Base-by-base conservation (phyloP, 176 grass and related monocot species). In the Carex pumila region DNA sequence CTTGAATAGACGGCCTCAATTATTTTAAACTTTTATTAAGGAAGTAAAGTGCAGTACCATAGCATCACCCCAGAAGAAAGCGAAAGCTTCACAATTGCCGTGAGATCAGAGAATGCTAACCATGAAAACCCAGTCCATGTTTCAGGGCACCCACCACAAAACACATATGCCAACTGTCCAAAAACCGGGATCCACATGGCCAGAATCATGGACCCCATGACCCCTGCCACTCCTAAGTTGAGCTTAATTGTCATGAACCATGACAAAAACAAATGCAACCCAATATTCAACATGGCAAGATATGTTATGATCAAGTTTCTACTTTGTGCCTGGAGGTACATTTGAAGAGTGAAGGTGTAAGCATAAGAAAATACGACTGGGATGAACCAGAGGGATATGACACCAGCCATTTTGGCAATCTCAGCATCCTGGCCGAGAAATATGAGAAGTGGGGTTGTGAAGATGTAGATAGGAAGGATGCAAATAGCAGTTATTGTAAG, bases 261-360 rank as follows among this genome's bases (percentile, higher is more conserved):
- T 0, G 89, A 85, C n/a, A 98, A 65, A 63, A 43, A 18, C n/a
- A 98, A 11, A 84, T 98, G 91, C 50, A 93, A 79, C 7, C 6
- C 86, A 19, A 98, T 85, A n/a, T 71, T 91, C 60, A 89, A 75
- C 49, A 93, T 7, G 19, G 92, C 91, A 6, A 95, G 84, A 76
- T 90, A 91, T 4, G 89, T 88, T 84, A 94, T 90, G 79, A 95
- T 88, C 9, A 84, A 2, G 68, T 94, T 94, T 85, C 90, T 98
- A 86, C 87, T 91, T 82, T 95, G 95, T 17, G 91, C 81, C 66
- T 98, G 95, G 12, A 98, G 91, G 83, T 88, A 95, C 92, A 91
- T 94, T 82, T 95, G 95, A 15, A 94, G 86, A 14, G 92, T 88
- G 91, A 92, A 95, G 15, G 61, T 8, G 83, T 81, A 94, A 36